Evolutionary conservation across 2,329 filamentous ascomycete species (phyloP), one percentile per base, ranked within the genome.

Genomic region (Torrubiella hemipterigena): DNA sequence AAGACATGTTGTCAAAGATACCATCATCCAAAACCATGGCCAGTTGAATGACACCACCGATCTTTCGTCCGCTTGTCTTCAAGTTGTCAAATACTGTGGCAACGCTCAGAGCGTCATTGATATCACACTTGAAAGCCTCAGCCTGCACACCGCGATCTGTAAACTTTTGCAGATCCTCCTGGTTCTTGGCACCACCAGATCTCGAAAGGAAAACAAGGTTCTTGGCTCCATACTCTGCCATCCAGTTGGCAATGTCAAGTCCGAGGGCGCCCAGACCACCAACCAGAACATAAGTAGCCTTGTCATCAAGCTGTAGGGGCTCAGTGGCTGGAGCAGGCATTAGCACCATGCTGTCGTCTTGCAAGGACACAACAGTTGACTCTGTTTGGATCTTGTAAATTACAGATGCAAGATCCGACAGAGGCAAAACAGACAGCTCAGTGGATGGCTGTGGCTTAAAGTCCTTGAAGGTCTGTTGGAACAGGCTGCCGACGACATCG

Each of bases 1-100:
- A 29, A 8, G 35, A 33, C 40, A 44, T 42, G 27, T 39, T 35
- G 7, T 44, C 42, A 17, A 44, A 38, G 11, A 40, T 38, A n/a
- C 31, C 32, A 18, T 44, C 43, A 6, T 37, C 27, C 7, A 37
- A 31, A 3, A 40, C 30, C 24, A 42, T 38, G 23, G 37, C 35
- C 1, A 30, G 27, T 17, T 41, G 38, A 6, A 44, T 30, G 18
- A 43, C 35, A 11, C 42, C 42, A 7, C 22, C 29, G 6, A 44
- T 20, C 21, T 17, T n/a, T 10, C 13, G 25, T 14, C 28, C 31
- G 12, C 29, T 21, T 7, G 14, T 15, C 29, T 32, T 36, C 10
- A 38, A 22, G 20, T 31, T 17, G 13, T 18, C 16, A 20, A 38
- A 33, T 17, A 29, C 31, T 9, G 14, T 23, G 12, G 23, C 27